Conservation (phyloP, 2,329 filamentous ascomycete genomes). For the Pseudogymnoascus sp. region DNA sequence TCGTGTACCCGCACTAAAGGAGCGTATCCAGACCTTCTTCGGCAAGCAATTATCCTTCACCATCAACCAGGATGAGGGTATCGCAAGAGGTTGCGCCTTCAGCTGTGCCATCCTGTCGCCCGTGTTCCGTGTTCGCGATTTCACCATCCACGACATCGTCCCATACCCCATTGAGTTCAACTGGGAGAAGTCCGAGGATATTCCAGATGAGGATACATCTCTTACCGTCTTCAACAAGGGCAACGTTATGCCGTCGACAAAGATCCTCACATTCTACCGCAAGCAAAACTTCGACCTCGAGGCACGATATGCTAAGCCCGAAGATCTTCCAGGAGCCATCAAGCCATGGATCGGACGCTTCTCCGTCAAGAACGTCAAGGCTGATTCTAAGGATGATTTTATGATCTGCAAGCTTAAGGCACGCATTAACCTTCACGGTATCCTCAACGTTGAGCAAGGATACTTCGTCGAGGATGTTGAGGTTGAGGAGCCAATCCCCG, state of each 20-base stretch:
- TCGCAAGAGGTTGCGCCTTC: constrained; percentile 92
- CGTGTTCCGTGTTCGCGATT: constrained; percentile 97
- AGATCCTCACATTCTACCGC: constrained; percentile 98
- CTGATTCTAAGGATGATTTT: constrained; percentile 87
- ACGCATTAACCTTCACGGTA: constrained; percentile 88
- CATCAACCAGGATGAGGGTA: constrained; percentile 94
- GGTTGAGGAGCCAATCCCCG: constrained; percentile 84
- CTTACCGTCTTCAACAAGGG: constrained; percentile 96
- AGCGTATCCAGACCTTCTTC: constrained; percentile 82
- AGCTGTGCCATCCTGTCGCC: constrained; percentile 95
- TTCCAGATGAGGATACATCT: constrained; percentile 95
- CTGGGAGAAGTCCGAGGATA: constrained; percentile 97
- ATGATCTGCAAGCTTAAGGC: constrained; percentile 99
- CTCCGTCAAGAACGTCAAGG: constrained; percentile 95
- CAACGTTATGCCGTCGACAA: constrained; percentile 94
- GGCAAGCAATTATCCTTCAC: constrained; percentile 90
- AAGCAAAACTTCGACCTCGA: constrained; percentile 97
- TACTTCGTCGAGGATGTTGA: constrained; percentile 98
- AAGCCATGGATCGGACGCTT: constrained; percentile 96
- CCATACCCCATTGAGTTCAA: constrained; percentile 97
- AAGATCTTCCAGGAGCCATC: constrained; percentile 76
- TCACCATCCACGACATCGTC: constrained; percentile 93
- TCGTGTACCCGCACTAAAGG: constrained; percentile 88
- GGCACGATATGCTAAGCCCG: constrained; percentile 83
- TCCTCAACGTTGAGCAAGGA: constrained; percentile 91